Conservation (phyloP, 164 flowering plant genomes). For the Houttuynia cordata region DNA sequence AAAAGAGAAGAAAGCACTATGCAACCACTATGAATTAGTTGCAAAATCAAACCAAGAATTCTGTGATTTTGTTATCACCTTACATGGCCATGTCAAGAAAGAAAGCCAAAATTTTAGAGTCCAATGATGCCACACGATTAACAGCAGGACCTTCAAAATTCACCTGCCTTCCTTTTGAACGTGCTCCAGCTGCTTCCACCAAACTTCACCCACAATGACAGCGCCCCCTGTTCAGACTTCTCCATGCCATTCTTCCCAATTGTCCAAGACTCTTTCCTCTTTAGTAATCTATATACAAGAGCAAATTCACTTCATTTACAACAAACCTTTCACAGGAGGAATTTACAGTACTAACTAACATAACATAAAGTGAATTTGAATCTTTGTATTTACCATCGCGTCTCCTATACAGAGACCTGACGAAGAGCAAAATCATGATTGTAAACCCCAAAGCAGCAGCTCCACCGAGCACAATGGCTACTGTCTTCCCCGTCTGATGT, state of each 20-base stretch:
- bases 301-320: not conserved
- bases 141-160: not conserved
- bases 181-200: not conserved
- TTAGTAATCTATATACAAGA: not conserved
- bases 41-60: no score
- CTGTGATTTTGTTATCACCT: no score
- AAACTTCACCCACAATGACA: not conserved
- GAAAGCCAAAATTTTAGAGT: no score
- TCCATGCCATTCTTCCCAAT: not conserved
- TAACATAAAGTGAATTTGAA: no score
- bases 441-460: conserved; percentile 75
- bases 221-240: not conserved
- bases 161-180: not conserved
- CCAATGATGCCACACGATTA: no score
- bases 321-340: no score
- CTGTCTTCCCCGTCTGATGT: conserved; percentile 69
- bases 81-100: no score
- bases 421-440: conserved; percentile 55
- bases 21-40: no score
- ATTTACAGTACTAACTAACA: no score
- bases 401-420: conserved; percentile 60
- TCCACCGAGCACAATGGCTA: conserved; percentile 94
- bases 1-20: no score
- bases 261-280: not conserved
- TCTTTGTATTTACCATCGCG: conserved; percentile 31